Evolutionary conservation across 2,329 filamentous ascomycete species (phyloP), one percentile per base, ranked within the genome.

Genomic region (Chaetomium strumarium): DNA sequence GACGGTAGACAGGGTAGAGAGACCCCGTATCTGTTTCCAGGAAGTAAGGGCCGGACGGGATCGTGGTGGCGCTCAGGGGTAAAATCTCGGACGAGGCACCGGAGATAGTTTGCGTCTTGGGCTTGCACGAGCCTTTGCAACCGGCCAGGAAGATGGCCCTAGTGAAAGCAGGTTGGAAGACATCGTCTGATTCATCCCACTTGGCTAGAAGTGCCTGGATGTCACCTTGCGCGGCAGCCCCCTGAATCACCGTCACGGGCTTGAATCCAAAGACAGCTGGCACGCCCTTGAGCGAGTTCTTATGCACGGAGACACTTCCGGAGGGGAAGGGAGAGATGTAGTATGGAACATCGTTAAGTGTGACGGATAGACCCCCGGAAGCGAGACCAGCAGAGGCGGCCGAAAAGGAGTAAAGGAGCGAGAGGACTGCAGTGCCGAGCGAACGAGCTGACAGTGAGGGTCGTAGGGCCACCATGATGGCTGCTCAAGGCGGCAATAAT

Each of bases 21-120:
- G 59, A 53, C 0, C 69, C 69, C 1, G 65, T 66, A 19, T 56
- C 42, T 2, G 58, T 55, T 20, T 70, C 62, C 10, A 71, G 53
- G 56, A 72, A 71, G 58, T 71, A 71, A 0, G 69, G 69, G 0
- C 69, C 69, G 0, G 66, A 65, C 5, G 67, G 63, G 17, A 68
- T 56, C 20, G 51, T 49, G 38, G 50, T 43, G 37, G 51, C 48
- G 17, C 49, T 51, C 33, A 66, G 43, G 2, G 61, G 48, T 7
- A 24, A 4, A 8, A 64, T 38, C 19, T 63, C 31, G 5, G 55
- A 39, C 12, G 57, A 47, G 13, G 33, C 14, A 12, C 12, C 33
- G 14, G 14, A 12, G 10, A 34, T 34, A 4, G 4, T 58, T 1
- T 54, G 30, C 2, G 36, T 16, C 2, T 54, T 54, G 20, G 38